Conservation (phyloP, 306 rosid genomes). For the Inga laurina region DNA sequence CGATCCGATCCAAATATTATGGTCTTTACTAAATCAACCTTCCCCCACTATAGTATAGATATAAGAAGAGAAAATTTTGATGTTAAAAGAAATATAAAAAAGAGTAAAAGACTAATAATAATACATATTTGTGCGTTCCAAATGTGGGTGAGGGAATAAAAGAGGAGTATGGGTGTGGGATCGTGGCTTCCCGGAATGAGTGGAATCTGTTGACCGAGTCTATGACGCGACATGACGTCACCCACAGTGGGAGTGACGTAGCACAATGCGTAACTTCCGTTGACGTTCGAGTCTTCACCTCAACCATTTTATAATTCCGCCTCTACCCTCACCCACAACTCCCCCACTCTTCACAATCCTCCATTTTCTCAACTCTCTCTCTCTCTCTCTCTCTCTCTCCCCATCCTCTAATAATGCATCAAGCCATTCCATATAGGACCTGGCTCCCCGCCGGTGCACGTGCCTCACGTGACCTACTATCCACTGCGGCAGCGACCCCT, state of each 20-base stretch:
- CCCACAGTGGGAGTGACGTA: constrained; percentile 55
- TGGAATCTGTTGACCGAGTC: constrained; percentile 46
- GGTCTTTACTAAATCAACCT: too few species aligned
- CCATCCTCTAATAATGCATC: constrained; percentile 53
- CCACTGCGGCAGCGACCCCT: neutral
- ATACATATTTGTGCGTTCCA: neutral
- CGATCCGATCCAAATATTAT: too few species aligned
- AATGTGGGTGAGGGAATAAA: neutral
- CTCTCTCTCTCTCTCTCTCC: constrained; percentile 26
- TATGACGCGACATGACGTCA: constrained; percentile 49
- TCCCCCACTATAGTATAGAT: too few species aligned
- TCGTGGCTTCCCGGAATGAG: constrained; percentile 12
- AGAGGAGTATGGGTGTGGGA: neutral
- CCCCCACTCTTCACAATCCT: neutral
- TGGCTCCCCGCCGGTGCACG: constrained; percentile 25
- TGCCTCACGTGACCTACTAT: constrained; percentile 25
- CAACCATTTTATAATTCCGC: constrained; percentile 21
- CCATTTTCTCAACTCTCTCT: neutral
- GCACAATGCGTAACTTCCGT: constrained; percentile 52
- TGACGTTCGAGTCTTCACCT: constrained; percentile 57
- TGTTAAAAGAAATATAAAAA: too few species aligned
- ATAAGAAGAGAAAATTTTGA: too few species aligned
- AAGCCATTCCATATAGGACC: constrained; percentile 72
- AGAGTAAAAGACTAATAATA: too few species aligned
- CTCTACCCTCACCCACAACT: neutral